Evolutionary conservation across 331 rosid genomes (phyloP).

Genomic region (Phaseolus coccineus): DNA sequence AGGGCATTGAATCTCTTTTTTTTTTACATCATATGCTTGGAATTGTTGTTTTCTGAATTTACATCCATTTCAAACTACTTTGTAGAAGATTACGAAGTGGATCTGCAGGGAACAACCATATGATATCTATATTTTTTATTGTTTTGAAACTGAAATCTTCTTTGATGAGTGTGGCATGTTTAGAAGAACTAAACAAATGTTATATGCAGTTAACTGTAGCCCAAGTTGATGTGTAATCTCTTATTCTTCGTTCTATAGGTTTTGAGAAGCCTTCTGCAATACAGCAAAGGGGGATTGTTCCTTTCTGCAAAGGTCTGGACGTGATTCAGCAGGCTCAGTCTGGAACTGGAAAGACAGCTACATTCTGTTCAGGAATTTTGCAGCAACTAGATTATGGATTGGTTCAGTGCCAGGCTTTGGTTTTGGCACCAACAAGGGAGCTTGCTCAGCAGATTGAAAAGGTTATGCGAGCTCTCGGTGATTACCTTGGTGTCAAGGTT

Average conservation of each 20-base stretch:
- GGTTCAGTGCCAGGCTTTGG: constrained; percentile 94
- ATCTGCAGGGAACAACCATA: neutral
- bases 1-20: neutral
- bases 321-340: constrained; percentile 99
- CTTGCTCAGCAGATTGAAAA: constrained; percentile 96
- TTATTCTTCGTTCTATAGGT: constrained; percentile 57
- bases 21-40: neutral
- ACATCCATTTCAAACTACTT: neutral
- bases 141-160: constrained; percentile 2
- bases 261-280: constrained; percentile 98
- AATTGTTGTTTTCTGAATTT: neutral
- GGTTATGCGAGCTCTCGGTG: constrained; percentile 99
- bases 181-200: neutral
- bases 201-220: neutral
- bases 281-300: constrained; percentile 97
- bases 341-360: constrained; percentile 97
- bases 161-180: neutral
- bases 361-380: constrained; percentile 91
- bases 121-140: neutral
- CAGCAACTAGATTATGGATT: constrained; percentile 87
- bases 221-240: neutral
- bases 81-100: neutral
- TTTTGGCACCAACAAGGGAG: constrained; percentile 95
- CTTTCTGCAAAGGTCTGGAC: constrained; percentile 93
- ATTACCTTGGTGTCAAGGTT: constrained; percentile 94